These are phyloP conservation scores for Leccinum uliginosum DNA, from an alignment of 768 basidiomycete species.

Conservation along the genomic window DNA sequence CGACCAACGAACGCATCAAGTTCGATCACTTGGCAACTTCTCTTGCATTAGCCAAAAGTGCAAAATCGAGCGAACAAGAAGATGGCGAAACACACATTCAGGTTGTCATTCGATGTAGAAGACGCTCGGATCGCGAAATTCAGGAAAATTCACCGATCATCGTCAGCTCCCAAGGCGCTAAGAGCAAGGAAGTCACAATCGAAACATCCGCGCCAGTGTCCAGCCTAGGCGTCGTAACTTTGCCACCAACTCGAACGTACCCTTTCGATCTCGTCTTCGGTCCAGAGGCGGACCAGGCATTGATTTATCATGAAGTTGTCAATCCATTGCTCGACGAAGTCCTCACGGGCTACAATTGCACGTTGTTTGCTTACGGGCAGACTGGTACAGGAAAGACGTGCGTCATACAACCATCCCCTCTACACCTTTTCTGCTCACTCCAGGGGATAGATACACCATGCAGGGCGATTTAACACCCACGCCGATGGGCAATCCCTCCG, in stretches of 20 bases:
- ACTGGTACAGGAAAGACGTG: slow-evolving; percentile 99
- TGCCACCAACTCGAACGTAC: slow-evolving; percentile 81
- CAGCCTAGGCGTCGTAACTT: slow-evolving; percentile 66
- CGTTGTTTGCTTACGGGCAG: slow-evolving; percentile 96
- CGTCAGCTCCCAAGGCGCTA: slow-evolving; percentile 71
- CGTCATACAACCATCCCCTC: slow-evolving; percentile 28
- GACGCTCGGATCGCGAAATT: slow-evolving; percentile 81
- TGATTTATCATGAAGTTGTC: slow-evolving; percentile 93
- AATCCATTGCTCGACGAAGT: slow-evolving; percentile 91
- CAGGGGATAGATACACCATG: slow-evolving; percentile 79
- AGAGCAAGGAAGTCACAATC: slow-evolving; percentile 72
- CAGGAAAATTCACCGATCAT: slow-evolving; percentile 86
- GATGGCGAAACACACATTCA: slow-evolving; percentile 82
- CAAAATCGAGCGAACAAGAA: slow-evolving; percentile 28
- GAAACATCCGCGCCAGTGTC: slow-evolving; percentile 70
- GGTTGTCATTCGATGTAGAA: slow-evolving; percentile 87
- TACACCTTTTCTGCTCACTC: slow-evolving; percentile 10
- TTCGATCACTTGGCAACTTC: slow-evolving; percentile 23
- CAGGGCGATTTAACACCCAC: slow-evolving; percentile 87
- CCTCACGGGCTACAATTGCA: slow-evolving; percentile 94
- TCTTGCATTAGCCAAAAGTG: slow-evolving; percentile 18
- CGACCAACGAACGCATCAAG: slow-evolving; percentile 17
- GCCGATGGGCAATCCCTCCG: slow-evolving; percentile 81
- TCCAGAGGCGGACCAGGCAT: slow-evolving; percentile 91
- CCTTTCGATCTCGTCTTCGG: slow-evolving; percentile 96